A percentile compares a stretch with the other conserved stretches of the same genome.
phyloP scores from a whole-genome alignment of 306 rosid genomes.

The Quercus mongolica region DNA sequence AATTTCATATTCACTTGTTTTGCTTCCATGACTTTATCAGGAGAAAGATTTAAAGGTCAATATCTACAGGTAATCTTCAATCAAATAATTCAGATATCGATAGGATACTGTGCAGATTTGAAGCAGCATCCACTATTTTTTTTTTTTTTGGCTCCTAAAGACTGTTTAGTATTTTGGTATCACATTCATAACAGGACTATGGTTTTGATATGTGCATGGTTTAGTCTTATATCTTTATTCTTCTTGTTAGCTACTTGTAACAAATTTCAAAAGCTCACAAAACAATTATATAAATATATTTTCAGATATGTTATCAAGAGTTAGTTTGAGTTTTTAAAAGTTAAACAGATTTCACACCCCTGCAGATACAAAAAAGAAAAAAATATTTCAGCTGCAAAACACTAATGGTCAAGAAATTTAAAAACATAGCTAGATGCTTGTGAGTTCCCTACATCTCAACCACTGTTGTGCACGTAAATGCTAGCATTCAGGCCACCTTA shows the following conservation, averaged over 20 bases:
- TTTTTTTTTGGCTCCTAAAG: neutral
- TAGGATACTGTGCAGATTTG: neutral
- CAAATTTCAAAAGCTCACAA: neutral
- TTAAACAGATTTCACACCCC: slow-evolving; percentile 42
- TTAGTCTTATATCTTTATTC: neutral
- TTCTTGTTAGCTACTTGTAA: neutral
- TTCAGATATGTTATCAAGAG: neutral
- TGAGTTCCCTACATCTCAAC: neutral
- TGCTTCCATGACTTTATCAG: too few relatives aligned
- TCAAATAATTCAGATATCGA: neutral
- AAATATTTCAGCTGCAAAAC: slow-evolving; percentile 4
- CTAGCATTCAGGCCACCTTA: neutral
- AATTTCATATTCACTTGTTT: too few relatives aligned
- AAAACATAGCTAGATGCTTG: neutral
- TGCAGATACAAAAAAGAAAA: slow-evolving; percentile 31
- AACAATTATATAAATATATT: neutral
- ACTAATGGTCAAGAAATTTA: neutral
- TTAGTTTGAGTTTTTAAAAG: neutral
- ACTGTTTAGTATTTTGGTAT: neutral
- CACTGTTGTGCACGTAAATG: neutral
- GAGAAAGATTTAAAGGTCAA: too few relatives aligned
- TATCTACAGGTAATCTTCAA: neutral
- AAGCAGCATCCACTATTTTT: neutral
- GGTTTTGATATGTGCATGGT: neutral
- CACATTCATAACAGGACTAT: neutral